These are phyloP conservation scores for Linderina pennispora DNA, from an alignment of 192 early-diverging fungal genomes.

Conservation along the genomic window DNA sequence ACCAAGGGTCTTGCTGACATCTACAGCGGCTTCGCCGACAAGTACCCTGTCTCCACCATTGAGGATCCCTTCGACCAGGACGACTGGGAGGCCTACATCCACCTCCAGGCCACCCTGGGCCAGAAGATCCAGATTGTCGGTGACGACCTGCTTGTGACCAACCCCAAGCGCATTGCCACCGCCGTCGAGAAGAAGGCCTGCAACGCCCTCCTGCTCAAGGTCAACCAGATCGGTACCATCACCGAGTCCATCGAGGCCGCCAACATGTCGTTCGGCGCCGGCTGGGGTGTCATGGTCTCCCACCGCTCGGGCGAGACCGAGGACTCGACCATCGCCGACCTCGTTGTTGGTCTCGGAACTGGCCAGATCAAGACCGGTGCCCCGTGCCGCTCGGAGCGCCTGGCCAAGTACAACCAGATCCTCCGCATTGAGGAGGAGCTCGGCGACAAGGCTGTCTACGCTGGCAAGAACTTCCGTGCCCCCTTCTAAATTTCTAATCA, in stretches of 20 bases:
- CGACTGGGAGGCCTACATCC: conserved; percentile 90
- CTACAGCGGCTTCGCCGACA: conserved; percentile 71
- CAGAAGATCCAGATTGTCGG: conserved; percentile 88
- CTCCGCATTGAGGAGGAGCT: conserved; percentile 98
- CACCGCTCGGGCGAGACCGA: conserved; percentile 99
- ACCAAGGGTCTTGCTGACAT: conserved; percentile 78
- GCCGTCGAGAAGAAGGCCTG: conserved; percentile 93
- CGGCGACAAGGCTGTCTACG: conserved; percentile 86
- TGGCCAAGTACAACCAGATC: conserved; percentile 99
- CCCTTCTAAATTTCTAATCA: no score
- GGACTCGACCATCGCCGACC: conserved; percentile 94
- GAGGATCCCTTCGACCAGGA: conserved; percentile 99
- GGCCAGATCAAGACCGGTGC: conserved; percentile 99
- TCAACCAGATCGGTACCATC: conserved; percentile 98
- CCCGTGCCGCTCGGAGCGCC: conserved; percentile 93
- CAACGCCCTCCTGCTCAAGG: conserved; percentile 94
- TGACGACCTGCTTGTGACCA: conserved; percentile 98
- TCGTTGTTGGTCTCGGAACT: conserved; percentile 91
- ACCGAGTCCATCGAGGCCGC: conserved; percentile 91
- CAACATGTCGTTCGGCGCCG: conserved; percentile 67
- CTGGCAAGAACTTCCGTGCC: conserved; percentile 87
- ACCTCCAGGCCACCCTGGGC: conserved; percentile 58
- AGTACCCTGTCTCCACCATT: conserved; percentile 93
- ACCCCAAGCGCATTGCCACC: conserved; percentile 84
- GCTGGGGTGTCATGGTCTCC: conserved; percentile 99